Percentiles rank a stretch among this genome's conserved stretches.
Evolutionary conservation across 331 rosid species (phyloP).

Genomic region (Prunus yedoensis): DNA sequence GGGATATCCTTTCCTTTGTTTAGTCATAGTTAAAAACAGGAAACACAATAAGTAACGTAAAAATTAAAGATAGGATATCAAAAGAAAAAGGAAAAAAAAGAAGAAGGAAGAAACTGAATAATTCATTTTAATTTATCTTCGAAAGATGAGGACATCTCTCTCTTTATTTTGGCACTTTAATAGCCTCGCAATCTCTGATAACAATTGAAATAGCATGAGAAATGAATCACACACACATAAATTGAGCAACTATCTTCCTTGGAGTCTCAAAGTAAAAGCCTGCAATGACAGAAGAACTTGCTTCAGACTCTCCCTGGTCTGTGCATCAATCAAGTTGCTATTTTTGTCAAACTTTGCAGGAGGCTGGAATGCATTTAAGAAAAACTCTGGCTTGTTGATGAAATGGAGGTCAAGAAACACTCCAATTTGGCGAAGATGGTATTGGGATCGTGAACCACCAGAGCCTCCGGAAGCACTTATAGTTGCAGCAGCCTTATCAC

Average conservation of each 20-base stretch:
- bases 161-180: no score
- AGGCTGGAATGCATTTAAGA: constrained; percentile 43
- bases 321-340: constrained; percentile 58
- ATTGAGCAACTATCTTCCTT: constrained; percentile 12
- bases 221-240: background rate
- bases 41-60: no score
- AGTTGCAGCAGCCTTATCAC: constrained; percentile 60
- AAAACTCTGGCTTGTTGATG: constrained; percentile 69
- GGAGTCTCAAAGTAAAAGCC: constrained; percentile 40
- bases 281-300: constrained; percentile 48
- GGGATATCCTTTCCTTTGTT: no score
- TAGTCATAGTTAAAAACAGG: no score
- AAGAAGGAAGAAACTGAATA: no score
- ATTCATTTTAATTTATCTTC: background rate
- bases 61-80: no score
- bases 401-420: constrained; percentile 66
- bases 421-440: constrained; percentile 80
- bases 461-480: constrained; percentile 60
- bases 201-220: background rate
- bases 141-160: background rate
- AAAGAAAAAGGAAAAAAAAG: no score
- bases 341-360: constrained; percentile 48
- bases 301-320: constrained; percentile 33
- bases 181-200: no score
- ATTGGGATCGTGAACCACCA: constrained; percentile 62